Evolutionary conservation across 2,329 filamentous ascomycete species (phyloP), one percentile per base, ranked within the genome.

Genomic region (Pyrenochaeta sp.): DNA sequence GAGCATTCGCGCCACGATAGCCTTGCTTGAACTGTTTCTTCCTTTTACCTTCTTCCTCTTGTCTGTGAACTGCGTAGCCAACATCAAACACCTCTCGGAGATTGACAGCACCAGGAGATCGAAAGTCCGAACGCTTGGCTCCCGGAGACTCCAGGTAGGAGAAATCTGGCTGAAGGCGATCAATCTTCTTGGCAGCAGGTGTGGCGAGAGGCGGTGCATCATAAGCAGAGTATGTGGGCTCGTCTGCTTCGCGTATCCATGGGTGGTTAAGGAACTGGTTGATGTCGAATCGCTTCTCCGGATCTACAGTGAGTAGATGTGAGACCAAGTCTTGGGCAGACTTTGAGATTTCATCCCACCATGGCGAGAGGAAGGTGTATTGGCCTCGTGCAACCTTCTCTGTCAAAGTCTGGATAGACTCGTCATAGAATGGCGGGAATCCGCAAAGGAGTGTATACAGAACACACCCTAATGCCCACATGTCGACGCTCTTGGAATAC

Each of bases 271-370:
- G 78, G 75, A 99, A 99, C 65, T 97, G 87, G 47, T 83, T 85
- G 67, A 99, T 99, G 3, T 90, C 92, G 73, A 90, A 99, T 13
- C 94, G 86, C 78, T 96, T 93, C 49, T 96, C 90, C 0, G 94
- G 94, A 58, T 99, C 91, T 48, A 99, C 94, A 0, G 90, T 95
- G 50, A 99, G 77, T 0, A 99, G 82, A 71, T 99, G 94, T 4
- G 89, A 90, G 44, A 99, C 93, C 7, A 99, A 78, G 62, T 99
- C 93, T 71, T 97, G 90, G 0, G 94, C 94, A 3, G 90, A 87
- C 69, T 94, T 91, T 48, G 93, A 96, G 50, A 99, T 97, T 45
- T 96, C 92, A 59, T 99, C 94, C 94, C 94, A 99, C 94, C 94
- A 99, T 0, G 94, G 94, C 3, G 93, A 97, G 29, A 99, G 76